Conservation (phyloP, 2,329 filamentous ascomycete species). For the Meredithiella fracta region DNA sequence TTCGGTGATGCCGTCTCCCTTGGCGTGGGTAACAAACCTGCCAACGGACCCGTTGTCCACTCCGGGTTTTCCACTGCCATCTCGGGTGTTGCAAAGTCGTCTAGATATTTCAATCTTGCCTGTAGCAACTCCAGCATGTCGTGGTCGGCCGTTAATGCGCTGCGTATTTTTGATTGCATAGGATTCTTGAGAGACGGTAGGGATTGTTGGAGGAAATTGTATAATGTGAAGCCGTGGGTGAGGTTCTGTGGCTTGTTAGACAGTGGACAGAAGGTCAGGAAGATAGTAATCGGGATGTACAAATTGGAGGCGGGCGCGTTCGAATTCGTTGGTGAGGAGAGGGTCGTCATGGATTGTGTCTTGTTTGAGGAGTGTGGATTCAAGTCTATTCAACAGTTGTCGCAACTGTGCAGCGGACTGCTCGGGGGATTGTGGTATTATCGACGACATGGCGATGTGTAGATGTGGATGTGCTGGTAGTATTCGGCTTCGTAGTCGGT, state of each 20-base stretch:
- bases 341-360: slow-evolving; percentile 37
- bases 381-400: slow-evolving; percentile 48
- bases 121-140: slow-evolving; percentile 6
- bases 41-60: slow-evolving; percentile 35
- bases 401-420: slow-evolving; percentile 34
- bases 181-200: background rate
- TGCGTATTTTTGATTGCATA: background rate
- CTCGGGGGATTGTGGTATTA: background rate
- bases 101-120: slow-evolving; percentile 3
- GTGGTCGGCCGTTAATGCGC: background rate
- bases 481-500: background rate
- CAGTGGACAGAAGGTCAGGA: background rate
- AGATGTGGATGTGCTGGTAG: background rate
- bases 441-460: background rate
- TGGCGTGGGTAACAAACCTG: slow-evolving; percentile 36
- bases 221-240: slow-evolving; percentile 4
- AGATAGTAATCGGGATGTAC: slow-evolving; percentile 1
- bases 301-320: slow-evolving; percentile 9
- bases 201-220: background rate
- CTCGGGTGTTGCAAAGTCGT: slow-evolving; percentile 16
- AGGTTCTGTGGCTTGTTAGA: slow-evolving; percentile 2
- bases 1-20: slow-evolving; percentile 35
- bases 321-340: slow-evolving; percentile 12
- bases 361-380: slow-evolving; percentile 46
- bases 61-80: slow-evolving; percentile 19